These are phyloP conservation scores for Eutrema salsugineum DNA, from an alignment of 441 rosid species.

Conservation along the genomic window DNA sequence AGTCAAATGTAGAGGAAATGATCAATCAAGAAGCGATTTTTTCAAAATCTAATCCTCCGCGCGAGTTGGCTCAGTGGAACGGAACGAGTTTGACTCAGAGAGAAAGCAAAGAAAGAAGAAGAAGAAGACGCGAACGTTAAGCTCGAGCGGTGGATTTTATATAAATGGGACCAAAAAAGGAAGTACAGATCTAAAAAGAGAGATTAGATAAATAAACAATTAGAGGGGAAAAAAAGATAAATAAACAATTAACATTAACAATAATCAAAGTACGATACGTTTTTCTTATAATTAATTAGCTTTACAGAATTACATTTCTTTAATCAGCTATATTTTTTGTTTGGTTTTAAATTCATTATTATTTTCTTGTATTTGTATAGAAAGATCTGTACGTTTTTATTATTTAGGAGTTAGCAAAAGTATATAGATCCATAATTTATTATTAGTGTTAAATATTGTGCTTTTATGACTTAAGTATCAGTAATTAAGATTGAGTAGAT, in stretches of 20 bases:
- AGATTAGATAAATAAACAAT: conserved; percentile 9
- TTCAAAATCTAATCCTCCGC: not conserved
- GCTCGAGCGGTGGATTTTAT: conserved; percentile 31
- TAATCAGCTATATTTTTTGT: too few species aligned
- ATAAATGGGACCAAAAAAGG: conserved; percentile 19
- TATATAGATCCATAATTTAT: not conserved
- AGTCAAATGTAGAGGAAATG: conserved; percentile 28
- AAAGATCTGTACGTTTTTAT: not conserved
- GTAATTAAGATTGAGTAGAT: not conserved
- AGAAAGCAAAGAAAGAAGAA: conserved; percentile 12
- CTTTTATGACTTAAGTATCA: not conserved
- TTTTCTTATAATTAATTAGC: not conserved
- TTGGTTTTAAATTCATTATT: too few species aligned
- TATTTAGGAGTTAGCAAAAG: not conserved
- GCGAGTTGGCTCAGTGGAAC: conserved; percentile 4
- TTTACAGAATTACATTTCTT: too few species aligned
- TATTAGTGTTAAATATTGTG: not conserved
- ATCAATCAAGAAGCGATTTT: not conserved
- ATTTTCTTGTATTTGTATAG: not conserved
- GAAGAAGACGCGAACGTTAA: conserved; percentile 27
- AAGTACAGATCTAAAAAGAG: conserved; percentile 37
- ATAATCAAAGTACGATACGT: conserved; percentile 14
- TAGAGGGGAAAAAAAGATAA: too few species aligned
- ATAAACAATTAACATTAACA: not conserved
- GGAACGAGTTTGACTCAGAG: conserved; percentile 24